Evolutionary conservation across 257 asterid genomes (phyloP).

Genomic region (Solanum chiquidenum): DNA sequence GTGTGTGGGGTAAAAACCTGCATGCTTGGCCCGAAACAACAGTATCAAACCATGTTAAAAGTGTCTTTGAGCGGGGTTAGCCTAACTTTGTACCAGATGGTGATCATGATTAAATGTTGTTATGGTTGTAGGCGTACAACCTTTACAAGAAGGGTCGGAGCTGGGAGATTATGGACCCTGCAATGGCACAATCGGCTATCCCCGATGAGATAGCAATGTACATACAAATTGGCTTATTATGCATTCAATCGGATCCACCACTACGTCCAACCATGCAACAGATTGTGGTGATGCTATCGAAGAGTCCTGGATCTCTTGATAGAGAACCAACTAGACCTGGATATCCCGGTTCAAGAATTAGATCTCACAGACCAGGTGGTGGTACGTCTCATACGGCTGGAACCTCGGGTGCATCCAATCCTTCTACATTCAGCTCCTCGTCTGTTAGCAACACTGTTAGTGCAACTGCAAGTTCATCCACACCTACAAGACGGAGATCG

Average conservation of each 20-base stretch:
- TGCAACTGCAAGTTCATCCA: slow-evolving; percentile 28
- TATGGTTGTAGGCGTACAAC: slow-evolving; percentile 51
- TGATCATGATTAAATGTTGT: background rate
- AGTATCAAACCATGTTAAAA: background rate
- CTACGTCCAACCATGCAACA: slow-evolving; percentile 77
- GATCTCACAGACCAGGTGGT: slow-evolving; percentile 14
- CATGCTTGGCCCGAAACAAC: background rate
- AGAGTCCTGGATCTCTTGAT: slow-evolving; percentile 51
- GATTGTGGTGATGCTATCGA: slow-evolving; percentile 54
- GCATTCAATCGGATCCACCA: slow-evolving; percentile 69
- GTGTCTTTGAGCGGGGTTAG: background rate
- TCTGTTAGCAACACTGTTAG: slow-evolving; percentile 25
- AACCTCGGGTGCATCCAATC: slow-evolving; percentile 38
- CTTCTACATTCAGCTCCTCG: slow-evolving; percentile 35
- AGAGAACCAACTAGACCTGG: slow-evolving; percentile 77
- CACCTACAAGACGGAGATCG: slow-evolving; percentile 7
- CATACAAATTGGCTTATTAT: slow-evolving; percentile 61
- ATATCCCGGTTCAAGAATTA: slow-evolving; percentile 48
- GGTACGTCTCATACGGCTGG: slow-evolving; percentile 26
- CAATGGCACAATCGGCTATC: slow-evolving; percentile 40
- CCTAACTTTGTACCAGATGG: background rate
- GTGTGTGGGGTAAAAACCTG: background rate
- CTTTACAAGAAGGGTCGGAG: slow-evolving; percentile 66
- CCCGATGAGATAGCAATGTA: slow-evolving; percentile 38
- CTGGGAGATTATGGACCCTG: slow-evolving; percentile 59